Evolutionary conservation across 176 grass and related monocot species (phyloP).

Genomic region (Poa pratensis): DNA sequence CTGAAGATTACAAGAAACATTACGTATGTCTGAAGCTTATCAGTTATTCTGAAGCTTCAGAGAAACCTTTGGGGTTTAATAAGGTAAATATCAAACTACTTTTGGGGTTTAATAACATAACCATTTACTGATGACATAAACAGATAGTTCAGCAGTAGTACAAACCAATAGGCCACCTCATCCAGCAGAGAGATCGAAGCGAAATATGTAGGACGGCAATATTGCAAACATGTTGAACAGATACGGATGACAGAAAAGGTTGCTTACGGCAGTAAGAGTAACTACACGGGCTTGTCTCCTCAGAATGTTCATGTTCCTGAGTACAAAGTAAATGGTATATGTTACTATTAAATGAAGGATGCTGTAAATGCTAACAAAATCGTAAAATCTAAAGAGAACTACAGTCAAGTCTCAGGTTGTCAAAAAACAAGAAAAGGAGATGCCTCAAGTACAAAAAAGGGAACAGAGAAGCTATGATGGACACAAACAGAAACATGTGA

Average conservation of each 20-base stretch:
- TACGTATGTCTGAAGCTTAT: conserved; percentile 19
- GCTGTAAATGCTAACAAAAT: neutral
- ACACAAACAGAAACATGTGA: conserved; percentile 16
- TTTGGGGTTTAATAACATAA: conserved; percentile 28
- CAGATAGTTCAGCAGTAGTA: conserved; percentile 19
- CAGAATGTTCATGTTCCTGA: conserved; percentile 90
- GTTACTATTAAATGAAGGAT: conserved; percentile 23
- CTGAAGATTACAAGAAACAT: conserved; percentile 32
- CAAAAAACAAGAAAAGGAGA: neutral
- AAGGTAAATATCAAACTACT: neutral
- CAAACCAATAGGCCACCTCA: conserved; percentile 6
- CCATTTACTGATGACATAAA: neutral
- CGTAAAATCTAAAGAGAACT: neutral
- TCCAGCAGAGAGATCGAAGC: conserved; percentile 14
- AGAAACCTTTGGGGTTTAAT: too few species aligned
- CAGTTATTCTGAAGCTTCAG: conserved; percentile 33
- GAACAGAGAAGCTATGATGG: neutral
- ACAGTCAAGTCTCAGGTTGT: neutral
- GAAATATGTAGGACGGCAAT: conserved; percentile 23
- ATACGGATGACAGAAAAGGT: conserved; percentile 42
- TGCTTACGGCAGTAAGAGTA: conserved; percentile 88
- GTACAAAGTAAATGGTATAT: conserved; percentile 41
- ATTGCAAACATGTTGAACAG: conserved; percentile 36
- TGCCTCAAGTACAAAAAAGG: conserved; percentile 5
- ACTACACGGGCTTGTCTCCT: conserved; percentile 60